Evolutionary conservation across 2,329 filamentous ascomycete species (phyloP).

Genomic region (Xylariaceae sp.): DNA sequence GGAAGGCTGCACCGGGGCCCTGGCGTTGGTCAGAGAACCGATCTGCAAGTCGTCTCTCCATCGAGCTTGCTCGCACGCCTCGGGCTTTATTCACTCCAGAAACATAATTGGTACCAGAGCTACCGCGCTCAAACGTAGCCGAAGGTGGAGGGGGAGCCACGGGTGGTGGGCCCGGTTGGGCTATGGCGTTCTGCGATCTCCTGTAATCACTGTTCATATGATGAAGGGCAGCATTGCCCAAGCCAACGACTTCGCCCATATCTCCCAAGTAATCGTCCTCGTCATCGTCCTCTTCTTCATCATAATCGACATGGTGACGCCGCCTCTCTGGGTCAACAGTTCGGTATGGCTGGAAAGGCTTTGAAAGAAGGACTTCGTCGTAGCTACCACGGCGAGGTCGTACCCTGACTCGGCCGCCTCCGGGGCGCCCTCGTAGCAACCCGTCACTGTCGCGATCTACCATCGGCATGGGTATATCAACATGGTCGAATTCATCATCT

Average conservation of each 20-base stretch:
- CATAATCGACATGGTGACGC: conserved; percentile 32
- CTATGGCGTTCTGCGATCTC: conserved; percentile 34
- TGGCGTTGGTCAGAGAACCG: conserved; percentile 45
- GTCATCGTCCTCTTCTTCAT: conserved; percentile 29
- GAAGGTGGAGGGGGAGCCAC: conserved; percentile 25
- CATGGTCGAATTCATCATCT: conserved; percentile 51
- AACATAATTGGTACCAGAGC: conserved; percentile 40
- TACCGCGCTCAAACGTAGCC: conserved; percentile 34
- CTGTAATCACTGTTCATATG: conserved; percentile 60
- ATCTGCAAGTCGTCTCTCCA: conserved; percentile 49
- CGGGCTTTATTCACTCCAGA: conserved; percentile 41
- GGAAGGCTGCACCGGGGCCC: conserved; percentile 21
- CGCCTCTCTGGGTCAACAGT: conserved; percentile 40
- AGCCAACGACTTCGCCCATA: conserved; percentile 36
- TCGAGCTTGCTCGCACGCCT: conserved; percentile 38
- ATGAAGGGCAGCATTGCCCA: conserved; percentile 52
- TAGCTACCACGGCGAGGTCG: conserved; percentile 35
- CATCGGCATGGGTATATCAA: conserved; percentile 43
- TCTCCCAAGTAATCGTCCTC: conserved; percentile 38
- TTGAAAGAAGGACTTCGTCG: conserved; percentile 45
- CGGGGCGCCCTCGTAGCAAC: conserved; percentile 24
- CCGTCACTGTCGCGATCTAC: conserved; percentile 27
- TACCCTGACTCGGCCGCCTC: conserved; percentile 16
- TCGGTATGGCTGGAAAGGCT: conserved; percentile 44
- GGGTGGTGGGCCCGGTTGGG: conserved; percentile 32